Evolutionary conservation across 257 asterid species (phyloP).

Genomic region (Penstemon eatonii): DNA sequence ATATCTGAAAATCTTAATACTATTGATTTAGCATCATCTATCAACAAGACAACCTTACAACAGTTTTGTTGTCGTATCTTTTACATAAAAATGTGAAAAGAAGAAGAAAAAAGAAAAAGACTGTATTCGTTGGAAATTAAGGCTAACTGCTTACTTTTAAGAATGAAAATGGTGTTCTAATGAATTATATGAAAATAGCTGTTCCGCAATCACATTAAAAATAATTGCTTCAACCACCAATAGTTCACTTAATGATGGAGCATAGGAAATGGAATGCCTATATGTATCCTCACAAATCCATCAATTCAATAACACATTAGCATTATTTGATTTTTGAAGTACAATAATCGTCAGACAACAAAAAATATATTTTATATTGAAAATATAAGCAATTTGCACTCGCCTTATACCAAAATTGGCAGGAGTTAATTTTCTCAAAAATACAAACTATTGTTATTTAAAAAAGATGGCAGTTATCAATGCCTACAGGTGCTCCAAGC

Average conservation of each 20-base stretch:
- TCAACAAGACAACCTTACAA: constrained; percentile 3
- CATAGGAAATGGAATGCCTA: constrained; percentile 7
- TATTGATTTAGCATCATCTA: constrained; percentile 9
- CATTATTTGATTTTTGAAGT: neutral
- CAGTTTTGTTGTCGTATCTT: neutral
- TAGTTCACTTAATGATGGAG: neutral
- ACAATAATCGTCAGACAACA: neutral
- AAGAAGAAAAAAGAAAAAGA: neutral
- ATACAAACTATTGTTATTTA: constrained; percentile 10
- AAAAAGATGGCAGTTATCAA: constrained; percentile 9
- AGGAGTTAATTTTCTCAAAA: neutral
- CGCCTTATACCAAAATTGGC: constrained; percentile 6
- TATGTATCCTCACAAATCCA: constrained; percentile 1
- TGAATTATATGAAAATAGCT: constrained; percentile 7
- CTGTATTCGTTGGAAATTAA: neutral
- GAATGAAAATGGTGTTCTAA: neutral
- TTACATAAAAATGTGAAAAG: neutral
- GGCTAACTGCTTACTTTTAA: neutral
- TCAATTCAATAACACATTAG: constrained; percentile 6
- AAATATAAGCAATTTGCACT: neutral
- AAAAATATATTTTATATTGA: neutral
- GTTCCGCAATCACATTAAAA: constrained; percentile 6
- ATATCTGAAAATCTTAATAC: constrained; percentile 21
- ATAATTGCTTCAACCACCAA: neutral
- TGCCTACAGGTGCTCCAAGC: constrained; percentile 13